Conservation (phyloP, 352 stramenopile genomes). For the Phytophthora tubulina region DNA sequence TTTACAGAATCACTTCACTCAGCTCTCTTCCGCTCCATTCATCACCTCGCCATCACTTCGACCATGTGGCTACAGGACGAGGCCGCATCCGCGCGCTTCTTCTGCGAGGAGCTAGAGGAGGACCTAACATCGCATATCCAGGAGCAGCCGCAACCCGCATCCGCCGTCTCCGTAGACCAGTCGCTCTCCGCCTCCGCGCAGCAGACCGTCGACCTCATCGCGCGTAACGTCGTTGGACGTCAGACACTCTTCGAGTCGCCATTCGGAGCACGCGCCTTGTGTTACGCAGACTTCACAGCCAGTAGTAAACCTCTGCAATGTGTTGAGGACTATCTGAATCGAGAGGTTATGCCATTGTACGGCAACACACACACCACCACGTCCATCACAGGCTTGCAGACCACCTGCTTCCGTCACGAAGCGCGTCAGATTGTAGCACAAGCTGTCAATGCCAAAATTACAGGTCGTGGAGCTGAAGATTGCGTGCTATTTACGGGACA, state of each 20-base stretch:
- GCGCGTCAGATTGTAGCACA: constrained; percentile 95
- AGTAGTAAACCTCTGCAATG: constrained; percentile 87
- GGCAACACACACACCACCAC: constrained; percentile 98
- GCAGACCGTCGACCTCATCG: constrained; percentile 49
- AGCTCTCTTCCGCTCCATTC: constrained; percentile 11
- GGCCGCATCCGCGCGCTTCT: constrained; percentile 59
- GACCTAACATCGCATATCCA: constrained; percentile 58
- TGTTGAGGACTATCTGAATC: constrained; percentile 92
- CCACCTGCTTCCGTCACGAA: constrained; percentile 96
- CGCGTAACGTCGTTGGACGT: constrained; percentile 57
- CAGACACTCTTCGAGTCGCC: constrained; percentile 66
- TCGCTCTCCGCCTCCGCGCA: constrained; percentile 25
- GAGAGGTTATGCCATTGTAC: constrained; percentile 94
- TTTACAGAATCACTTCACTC: background rate
- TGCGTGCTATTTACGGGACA: constrained; percentile 95
- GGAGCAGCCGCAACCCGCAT: constrained; percentile 6
- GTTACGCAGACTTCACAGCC: constrained; percentile 97
- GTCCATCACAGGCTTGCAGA: constrained; percentile 80
- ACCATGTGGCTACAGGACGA: constrained; percentile 35
- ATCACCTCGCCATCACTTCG: background rate
- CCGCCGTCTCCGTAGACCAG: background rate
- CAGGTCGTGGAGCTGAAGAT: constrained; percentile 91
- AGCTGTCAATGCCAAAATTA: constrained; percentile 90
- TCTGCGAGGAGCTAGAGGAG: constrained; percentile 85
- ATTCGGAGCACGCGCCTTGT: constrained; percentile 77